These are phyloP conservation scores for Pulveroboletus sp. DNA, from an alignment of 768 basidiomycete genomes.

Conservation along the genomic window DNA sequence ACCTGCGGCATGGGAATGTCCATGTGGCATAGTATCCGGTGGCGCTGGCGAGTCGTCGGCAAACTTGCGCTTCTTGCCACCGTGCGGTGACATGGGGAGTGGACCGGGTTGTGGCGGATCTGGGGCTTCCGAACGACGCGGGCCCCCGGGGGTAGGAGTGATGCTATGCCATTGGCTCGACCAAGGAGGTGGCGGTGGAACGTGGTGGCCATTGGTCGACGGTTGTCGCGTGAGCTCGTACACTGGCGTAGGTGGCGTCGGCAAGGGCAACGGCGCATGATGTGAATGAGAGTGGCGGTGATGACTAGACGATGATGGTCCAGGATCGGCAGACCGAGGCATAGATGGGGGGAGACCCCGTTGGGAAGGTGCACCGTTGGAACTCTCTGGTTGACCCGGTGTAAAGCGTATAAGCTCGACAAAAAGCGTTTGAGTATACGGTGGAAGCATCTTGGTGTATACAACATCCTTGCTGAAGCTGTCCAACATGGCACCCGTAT, in stretches of 20 bases:
- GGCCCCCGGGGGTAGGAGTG: slow-evolving; percentile 9
- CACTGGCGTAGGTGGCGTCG: slow-evolving; percentile 34
- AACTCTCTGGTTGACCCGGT: slow-evolving; percentile 30
- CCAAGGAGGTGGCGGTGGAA: slow-evolving; percentile 35
- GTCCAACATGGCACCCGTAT: slow-evolving; percentile 72
- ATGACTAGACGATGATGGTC: slow-evolving; percentile 29
- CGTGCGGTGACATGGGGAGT: slow-evolving; percentile 28
- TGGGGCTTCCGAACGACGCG: slow-evolving; percentile 25
- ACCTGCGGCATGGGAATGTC: slow-evolving; percentile 6
- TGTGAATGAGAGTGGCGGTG: slow-evolving; percentile 29
- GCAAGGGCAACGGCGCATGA: slow-evolving; percentile 30
- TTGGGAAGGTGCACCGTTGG: slow-evolving; percentile 15
- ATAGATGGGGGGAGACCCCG: slow-evolving; percentile 20
- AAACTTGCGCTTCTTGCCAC: slow-evolving; percentile 35
- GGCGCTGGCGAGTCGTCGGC: slow-evolving; percentile 32
- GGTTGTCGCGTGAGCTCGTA: slow-evolving; percentile 31
- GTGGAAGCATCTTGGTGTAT: slow-evolving; percentile 62
- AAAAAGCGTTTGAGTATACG: slow-evolving; percentile 65
- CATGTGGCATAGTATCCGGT: slow-evolving; percentile 13
- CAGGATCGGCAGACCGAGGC: slow-evolving; percentile 25
- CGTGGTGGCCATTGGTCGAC: slow-evolving; percentile 32
- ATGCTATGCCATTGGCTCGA: slow-evolving; percentile 31
- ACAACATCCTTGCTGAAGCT: slow-evolving; percentile 70
- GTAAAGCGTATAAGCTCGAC: slow-evolving; percentile 62
- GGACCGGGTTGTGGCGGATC: slow-evolving; percentile 14